Base-by-base conservation (phyloP, 2,329 filamentous ascomycete species). In the Penicillium decumbens region DNA sequence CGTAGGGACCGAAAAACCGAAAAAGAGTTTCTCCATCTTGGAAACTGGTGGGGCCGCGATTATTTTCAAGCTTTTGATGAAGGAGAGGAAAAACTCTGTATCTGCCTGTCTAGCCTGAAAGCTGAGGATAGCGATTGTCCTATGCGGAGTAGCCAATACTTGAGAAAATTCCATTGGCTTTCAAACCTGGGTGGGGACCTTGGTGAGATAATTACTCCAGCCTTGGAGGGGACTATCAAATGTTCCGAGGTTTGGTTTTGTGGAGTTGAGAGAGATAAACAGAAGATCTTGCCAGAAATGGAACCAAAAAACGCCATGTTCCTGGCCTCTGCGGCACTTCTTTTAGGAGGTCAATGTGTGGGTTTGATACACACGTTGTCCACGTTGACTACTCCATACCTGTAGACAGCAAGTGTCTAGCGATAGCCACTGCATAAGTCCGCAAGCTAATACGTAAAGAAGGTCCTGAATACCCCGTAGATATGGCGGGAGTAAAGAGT, bases 271-370 rank as follows among this genome's bases (percentile, higher is more conserved):
- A 32, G 9, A 10, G 54, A 56, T 54, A 35, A 28, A 25, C 54
- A 50, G 56, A 37, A 51, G 57, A 58, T 58, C 57, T 54, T 58
- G 28, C 57, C 55, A 18, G 33, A 50, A 51, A 40, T 18, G 33
- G 43, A 29, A 40, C 12, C 13, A 15, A 27, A 30, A 20, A 10
- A 33, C 39, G 35, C 50, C 49, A 48, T 47, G 51, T 55, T 58
- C 47, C 47, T 33, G 37, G 37, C 24, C 45, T 13, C 13, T 30
- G 28, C 29, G 27, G 43, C 28, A 30, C 37, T 46, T 23, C 20
- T 23, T 23, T 12, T 25, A 33, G 8, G 46, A 49, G 49, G 49
- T 49, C 53, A 20, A 50, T 49, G 49, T 47, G 50, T 56, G 48
- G 27, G 50, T 55, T 27, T 48, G 44, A 27, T 24, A 40, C 20